These are phyloP conservation scores for Dictyostelium citrinum DNA, from an alignment of 78 protist species.

Conservation along the genomic window DNA sequence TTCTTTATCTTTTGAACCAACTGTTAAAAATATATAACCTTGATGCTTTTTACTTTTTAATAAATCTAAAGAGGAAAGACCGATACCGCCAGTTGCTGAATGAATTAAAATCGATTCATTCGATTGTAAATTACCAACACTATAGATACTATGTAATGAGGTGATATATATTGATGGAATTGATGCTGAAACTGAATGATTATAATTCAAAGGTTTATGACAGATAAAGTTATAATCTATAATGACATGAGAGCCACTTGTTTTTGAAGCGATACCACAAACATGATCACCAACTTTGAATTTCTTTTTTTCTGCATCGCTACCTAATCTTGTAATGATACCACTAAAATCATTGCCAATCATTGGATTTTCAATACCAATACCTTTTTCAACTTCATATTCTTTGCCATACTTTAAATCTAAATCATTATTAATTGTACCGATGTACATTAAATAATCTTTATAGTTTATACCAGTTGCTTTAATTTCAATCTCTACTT, in stretches of 20 bases:
- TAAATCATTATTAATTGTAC: background rate
- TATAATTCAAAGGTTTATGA: background rate
- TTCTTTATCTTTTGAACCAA: slow-evolving; percentile 25
- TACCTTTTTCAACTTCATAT: background rate
- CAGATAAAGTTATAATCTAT: background rate
- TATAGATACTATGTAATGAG: background rate
- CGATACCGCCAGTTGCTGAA: slow-evolving; percentile 5
- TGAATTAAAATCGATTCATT: slow-evolving; percentile 1
- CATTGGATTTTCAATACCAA: background rate
- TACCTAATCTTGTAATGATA: background rate
- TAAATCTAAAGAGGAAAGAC: slow-evolving; percentile 76
- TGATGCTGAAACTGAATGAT: background rate
- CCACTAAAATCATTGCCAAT: background rate
- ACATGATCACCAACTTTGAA: slow-evolving; percentile 20
- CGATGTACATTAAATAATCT: slow-evolving; percentile 32
- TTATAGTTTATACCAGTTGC: slow-evolving; percentile 37
- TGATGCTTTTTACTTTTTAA: slow-evolving; percentile 54
- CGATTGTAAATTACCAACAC: background rate
- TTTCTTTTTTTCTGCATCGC: background rate
- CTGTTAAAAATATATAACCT: background rate
- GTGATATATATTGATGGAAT: background rate
- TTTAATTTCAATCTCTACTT: slow-evolving; percentile 32
- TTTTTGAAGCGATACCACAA: background rate
- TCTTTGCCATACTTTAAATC: background rate
- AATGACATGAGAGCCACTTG: background rate